phyloP scores from a whole-genome alignment of 1,284 basidiomycete genomes.

The Ustilago bromivora region DNA sequence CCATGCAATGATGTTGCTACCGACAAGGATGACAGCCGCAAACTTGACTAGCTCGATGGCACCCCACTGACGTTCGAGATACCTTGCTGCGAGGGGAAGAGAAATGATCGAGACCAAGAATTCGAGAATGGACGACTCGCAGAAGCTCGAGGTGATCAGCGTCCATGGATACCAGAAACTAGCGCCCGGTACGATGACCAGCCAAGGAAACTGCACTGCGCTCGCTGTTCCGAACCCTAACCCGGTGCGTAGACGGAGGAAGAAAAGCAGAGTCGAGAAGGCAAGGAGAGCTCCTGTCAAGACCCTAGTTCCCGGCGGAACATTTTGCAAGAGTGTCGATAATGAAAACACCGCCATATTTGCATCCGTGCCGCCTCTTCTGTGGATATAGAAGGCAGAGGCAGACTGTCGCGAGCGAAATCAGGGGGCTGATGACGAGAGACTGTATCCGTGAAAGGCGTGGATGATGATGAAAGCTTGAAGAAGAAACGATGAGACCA shows the following conservation, averaged over 20 bases:
- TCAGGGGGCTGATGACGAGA: not conserved
- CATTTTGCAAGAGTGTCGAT: conserved; percentile 45
- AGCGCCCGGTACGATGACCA: conserved; percentile 85
- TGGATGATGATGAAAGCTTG: not conserved
- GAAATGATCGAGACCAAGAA: conserved; percentile 81
- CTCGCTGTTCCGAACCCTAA: conserved; percentile 70
- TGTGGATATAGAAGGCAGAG: not conserved
- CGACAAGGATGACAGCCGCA: conserved; percentile 75
- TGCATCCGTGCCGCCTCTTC: not conserved
- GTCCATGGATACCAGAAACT: conserved; percentile 91
- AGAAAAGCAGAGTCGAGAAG: conserved; percentile 44
- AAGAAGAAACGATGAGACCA: conserved; percentile 8
- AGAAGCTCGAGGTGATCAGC: conserved; percentile 84
- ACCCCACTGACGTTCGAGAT: conserved; percentile 94
- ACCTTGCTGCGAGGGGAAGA: conserved; percentile 84
- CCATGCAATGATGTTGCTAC: conserved; percentile 64
- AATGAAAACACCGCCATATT: conserved; percentile 55
- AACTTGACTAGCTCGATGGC: conserved; percentile 87
- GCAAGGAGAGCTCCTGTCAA: conserved; percentile 45
- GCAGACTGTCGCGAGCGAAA: too few species aligned
- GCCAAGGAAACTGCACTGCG: conserved; percentile 76
- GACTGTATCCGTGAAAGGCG: too few species aligned
- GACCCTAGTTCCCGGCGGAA: conserved; percentile 41
- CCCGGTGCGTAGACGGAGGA: conserved; percentile 53
- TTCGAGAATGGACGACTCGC: conserved; percentile 87